phyloP scores from a whole-genome alignment of 441 rosid species.

The Gossypium gossypioides region DNA sequence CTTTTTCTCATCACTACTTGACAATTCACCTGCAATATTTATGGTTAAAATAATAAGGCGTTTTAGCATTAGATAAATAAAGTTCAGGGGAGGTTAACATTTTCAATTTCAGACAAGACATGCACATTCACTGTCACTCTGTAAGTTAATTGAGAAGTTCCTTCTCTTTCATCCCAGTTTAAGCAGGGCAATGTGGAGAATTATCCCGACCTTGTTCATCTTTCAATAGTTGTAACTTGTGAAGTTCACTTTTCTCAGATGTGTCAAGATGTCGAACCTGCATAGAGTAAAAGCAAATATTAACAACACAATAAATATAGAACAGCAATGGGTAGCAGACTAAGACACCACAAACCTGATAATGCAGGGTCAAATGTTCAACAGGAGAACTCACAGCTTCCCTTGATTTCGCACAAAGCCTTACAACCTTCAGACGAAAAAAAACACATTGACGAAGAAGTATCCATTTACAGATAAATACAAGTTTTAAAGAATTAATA shows the following conservation, averaged over 20 bases:
- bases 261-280: constrained; percentile 99
- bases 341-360: constrained; percentile 57
- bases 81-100: not conserved
- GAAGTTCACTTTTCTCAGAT: constrained; percentile 96
- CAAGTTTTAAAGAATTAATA: not conserved
- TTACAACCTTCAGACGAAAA: constrained; percentile 58
- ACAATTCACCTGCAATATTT: constrained; percentile 65
- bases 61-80: not conserved
- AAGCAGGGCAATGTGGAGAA: not conserved
- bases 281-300: constrained; percentile 17
- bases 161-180: not conserved
- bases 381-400: constrained; percentile 99
- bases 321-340: constrained; percentile 5
- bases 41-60: not conserved
- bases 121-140: not conserved
- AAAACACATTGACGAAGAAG: not conserved
- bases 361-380: constrained; percentile 97
- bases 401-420: constrained; percentile 98
- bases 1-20: constrained; percentile 97
- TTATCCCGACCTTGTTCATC: constrained; percentile 82
- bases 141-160: not conserved
- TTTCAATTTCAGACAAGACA: not conserved
- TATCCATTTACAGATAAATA: not conserved
- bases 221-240: constrained; percentile 92
- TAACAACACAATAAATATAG: constrained; percentile 1